These are phyloP conservation scores for Paramyrothecium roridum DNA, from an alignment of 2,329 filamentous ascomycete species.

Conservation along the genomic window DNA sequence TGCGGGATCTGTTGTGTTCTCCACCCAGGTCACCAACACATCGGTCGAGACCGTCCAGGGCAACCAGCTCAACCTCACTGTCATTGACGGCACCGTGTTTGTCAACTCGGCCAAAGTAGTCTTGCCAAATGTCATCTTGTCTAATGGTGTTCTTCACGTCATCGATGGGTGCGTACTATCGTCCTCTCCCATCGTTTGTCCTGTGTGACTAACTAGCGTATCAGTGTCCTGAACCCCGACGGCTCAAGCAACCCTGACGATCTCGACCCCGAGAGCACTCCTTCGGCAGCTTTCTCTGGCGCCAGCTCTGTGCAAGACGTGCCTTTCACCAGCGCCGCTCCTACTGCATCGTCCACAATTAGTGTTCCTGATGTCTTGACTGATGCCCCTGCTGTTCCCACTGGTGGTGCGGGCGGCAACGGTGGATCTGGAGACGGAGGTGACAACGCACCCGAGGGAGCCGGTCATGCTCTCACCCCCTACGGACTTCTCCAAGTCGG, in stretches of 20 bases:
- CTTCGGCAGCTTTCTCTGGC: not conserved
- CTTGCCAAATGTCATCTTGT: not conserved
- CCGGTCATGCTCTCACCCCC: not conserved
- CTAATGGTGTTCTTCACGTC: slow-evolving; percentile 1
- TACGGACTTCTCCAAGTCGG: not conserved
- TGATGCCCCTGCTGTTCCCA: not conserved
- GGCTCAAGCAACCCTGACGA: not conserved
- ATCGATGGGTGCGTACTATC: not conserved
- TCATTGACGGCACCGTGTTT: not conserved
- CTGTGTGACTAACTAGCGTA: not conserved
- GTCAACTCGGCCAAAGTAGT: not conserved
- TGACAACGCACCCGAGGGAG: not conserved
- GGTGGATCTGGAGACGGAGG: not conserved
- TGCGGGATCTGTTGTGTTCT: slow-evolving; percentile 41
- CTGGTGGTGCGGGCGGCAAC: not conserved
- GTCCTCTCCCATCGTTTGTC: not conserved
- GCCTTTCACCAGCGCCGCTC: not conserved
- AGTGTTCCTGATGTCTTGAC: not conserved
- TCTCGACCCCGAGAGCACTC: not conserved
- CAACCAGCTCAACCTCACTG: slow-evolving; percentile 36
- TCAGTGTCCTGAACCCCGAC: not conserved
- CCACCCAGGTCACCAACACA: slow-evolving; percentile 19
- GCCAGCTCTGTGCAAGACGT: not conserved
- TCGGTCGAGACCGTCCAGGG: slow-evolving; percentile 19
- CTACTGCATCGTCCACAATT: not conserved